phyloP scores from a whole-genome alignment of 1,139 yeast species.

The Meyerozyma carpophila region DNA sequence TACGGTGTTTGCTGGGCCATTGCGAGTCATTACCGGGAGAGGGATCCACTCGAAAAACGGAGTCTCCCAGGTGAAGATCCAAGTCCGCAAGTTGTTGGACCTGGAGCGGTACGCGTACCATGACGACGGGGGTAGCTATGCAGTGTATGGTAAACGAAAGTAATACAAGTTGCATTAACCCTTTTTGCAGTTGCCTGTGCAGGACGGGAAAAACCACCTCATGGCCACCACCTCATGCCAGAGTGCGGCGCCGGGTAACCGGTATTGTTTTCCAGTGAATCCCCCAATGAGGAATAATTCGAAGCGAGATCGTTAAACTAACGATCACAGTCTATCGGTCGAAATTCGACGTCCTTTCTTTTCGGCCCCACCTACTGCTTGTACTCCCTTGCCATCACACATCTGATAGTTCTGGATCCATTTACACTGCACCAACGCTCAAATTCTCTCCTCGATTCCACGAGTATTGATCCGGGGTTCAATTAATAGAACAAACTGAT shows the following conservation, averaged over 20 bases:
- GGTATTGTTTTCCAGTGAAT: neutral
- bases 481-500: neutral
- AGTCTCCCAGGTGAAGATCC: constrained; percentile 34
- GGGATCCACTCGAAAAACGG: constrained; percentile 60
- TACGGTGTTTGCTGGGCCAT: constrained; percentile 29
- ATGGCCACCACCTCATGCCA: too few species aligned
- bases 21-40: constrained; percentile 52
- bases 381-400: neutral
- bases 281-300: constrained; percentile 1
- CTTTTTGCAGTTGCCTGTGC: neutral
- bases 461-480: neutral
- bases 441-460: neutral
- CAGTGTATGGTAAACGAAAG: constrained; percentile 32
- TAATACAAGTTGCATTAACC: neutral
- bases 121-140: constrained; percentile 42
- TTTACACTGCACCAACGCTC: neutral
- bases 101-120: constrained; percentile 31
- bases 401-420: neutral
- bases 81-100: constrained; percentile 32
- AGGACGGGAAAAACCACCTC: neutral
- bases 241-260: neutral
- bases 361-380: neutral
- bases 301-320: neutral
- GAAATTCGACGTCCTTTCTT: constrained; percentile 1
- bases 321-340: neutral